phyloP scores from a whole-genome alignment of 2,329 filamentous ascomycete genomes.

The Neoscytalidium dimidiatum region DNA sequence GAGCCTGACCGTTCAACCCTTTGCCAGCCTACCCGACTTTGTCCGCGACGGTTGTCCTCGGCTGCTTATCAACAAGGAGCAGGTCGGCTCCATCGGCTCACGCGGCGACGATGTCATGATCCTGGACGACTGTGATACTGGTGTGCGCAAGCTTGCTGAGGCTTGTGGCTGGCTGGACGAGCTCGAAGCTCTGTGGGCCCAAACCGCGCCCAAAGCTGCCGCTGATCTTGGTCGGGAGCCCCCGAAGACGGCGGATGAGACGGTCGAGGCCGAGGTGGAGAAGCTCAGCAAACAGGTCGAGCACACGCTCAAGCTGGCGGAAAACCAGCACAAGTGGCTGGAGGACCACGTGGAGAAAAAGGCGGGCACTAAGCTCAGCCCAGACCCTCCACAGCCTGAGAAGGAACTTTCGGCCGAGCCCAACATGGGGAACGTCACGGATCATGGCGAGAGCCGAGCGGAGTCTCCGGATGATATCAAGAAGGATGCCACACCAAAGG shows the following conservation, averaged over 20 bases:
- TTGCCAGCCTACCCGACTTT: constrained; percentile 74
- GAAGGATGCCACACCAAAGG: constrained; percentile 5
- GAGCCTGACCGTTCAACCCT: constrained; percentile 84
- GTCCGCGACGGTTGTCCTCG: constrained; percentile 67
- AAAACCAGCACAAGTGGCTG: constrained; percentile 32
- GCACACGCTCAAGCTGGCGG: constrained; percentile 46
- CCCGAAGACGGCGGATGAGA: constrained; percentile 55
- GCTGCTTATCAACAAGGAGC: constrained; percentile 83
- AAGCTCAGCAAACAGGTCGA: constrained; percentile 62
- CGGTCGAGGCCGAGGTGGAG: constrained; percentile 58
- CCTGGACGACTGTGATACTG: constrained; percentile 80
- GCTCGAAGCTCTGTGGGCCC: constrained; percentile 73
- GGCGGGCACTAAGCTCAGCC: neutral
- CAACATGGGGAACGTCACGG: constrained; percentile 17
- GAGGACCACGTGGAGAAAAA: constrained; percentile 35
- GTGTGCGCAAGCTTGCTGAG: constrained; percentile 75
- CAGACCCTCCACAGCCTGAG: neutral
- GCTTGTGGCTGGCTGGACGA: constrained; percentile 85
- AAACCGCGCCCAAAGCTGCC: constrained; percentile 60
- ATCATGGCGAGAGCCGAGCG: constrained; percentile 18
- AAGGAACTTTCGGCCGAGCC: neutral
- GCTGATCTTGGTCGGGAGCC: constrained; percentile 45
- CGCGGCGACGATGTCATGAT: constrained; percentile 81
- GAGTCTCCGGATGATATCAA: constrained; percentile 2
- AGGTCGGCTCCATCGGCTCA: constrained; percentile 75